phyloP scores from a whole-genome alignment of 495 filamentous ascomycete species.

The Staphylotrichum longicolle region DNA sequence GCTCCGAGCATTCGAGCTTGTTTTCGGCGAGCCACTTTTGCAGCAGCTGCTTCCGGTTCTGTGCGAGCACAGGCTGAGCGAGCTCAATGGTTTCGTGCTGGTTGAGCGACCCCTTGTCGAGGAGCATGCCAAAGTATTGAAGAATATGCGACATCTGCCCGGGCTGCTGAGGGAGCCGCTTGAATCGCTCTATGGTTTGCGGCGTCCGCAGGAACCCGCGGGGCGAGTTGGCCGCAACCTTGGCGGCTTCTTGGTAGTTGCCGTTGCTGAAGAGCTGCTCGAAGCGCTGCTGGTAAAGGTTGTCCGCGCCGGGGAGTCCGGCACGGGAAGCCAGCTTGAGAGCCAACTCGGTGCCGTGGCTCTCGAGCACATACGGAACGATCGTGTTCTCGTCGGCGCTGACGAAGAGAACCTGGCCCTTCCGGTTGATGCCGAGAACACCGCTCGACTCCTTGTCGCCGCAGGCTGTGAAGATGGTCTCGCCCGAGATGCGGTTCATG shows the following conservation, averaged over 20 bases:
- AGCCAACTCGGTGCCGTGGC: conserved; percentile 85
- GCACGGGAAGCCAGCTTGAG: conserved; percentile 94
- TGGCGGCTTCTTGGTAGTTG: conserved; percentile 84
- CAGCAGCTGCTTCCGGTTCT: conserved; percentile 90
- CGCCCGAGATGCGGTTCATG: conserved; percentile 99
- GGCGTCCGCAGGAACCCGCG: conserved; percentile 91
- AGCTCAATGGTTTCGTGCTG: conserved; percentile 91
- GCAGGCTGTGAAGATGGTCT: conserved; percentile 96
- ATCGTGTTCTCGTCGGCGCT: conserved; percentile 87
- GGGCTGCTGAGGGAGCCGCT: conserved; percentile 69
- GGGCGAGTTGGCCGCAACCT: conserved; percentile 93
- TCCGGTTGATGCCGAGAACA: conserved; percentile 92
- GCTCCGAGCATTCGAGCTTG: conserved; percentile 92
- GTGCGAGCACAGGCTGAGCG: conserved; percentile 83
- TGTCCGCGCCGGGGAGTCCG: conserved; percentile 90
- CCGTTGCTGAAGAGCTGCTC: conserved; percentile 73
- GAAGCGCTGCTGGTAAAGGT: conserved; percentile 90
- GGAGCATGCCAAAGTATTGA: conserved; percentile 95
- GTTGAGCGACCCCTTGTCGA: conserved; percentile 93
- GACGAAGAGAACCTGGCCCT: conserved; percentile 93
- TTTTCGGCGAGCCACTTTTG: conserved; percentile 97
- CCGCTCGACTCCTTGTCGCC: conserved; percentile 79
- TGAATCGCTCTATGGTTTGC: conserved; percentile 93
- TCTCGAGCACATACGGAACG: conserved; percentile 91
- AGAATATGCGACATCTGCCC: conserved; percentile 88